phyloP scores from a whole-genome alignment of 2,329 filamentous ascomycete genomes.

The Fusarium hainanense region DNA sequence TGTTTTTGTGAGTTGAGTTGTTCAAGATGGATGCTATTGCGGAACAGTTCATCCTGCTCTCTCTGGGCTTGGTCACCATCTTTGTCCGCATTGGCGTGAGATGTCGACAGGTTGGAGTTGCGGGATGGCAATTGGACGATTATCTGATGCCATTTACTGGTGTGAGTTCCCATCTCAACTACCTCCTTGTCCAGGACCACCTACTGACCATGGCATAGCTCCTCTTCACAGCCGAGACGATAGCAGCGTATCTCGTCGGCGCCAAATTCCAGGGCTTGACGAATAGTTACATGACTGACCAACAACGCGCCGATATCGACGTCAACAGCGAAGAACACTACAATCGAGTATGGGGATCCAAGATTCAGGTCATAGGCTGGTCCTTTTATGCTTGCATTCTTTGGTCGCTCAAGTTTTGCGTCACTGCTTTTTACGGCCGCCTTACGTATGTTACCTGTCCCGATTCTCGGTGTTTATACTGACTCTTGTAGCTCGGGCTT shows the following conservation, averaged over 20 bases:
- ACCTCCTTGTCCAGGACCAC: too few species aligned
- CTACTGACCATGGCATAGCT: constrained; percentile 11
- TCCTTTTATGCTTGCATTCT: constrained; percentile 48
- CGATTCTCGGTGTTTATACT: neutral
- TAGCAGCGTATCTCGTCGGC: constrained; percentile 38
- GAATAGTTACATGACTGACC: constrained; percentile 38
- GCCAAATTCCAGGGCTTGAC: constrained; percentile 38
- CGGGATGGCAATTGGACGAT: constrained; percentile 36
- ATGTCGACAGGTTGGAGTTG: constrained; percentile 29
- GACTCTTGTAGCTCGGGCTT: constrained; percentile 30
- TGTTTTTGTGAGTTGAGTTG: neutral
- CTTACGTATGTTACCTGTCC: constrained; percentile 44
- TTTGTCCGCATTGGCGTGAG: constrained; percentile 25
- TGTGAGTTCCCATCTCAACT: neutral
- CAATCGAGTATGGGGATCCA: constrained; percentile 46
- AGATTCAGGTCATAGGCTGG: constrained; percentile 49
- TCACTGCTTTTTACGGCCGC: constrained; percentile 46
- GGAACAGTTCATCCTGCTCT: constrained; percentile 39
- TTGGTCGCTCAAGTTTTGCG: constrained; percentile 47
- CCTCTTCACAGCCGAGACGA: constrained; percentile 37
- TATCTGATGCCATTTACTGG: constrained; percentile 41
- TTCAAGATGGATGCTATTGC: constrained; percentile 32
- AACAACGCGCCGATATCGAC: constrained; percentile 33
- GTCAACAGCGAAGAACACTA: constrained; percentile 22
- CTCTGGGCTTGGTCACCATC: constrained; percentile 36